Percentiles rank a stretch among this genome's conserved stretches.
Evolutionary conservation across 2,329 filamentous ascomycete species (phyloP).

Genomic region (Fusarium nelsonii): DNA sequence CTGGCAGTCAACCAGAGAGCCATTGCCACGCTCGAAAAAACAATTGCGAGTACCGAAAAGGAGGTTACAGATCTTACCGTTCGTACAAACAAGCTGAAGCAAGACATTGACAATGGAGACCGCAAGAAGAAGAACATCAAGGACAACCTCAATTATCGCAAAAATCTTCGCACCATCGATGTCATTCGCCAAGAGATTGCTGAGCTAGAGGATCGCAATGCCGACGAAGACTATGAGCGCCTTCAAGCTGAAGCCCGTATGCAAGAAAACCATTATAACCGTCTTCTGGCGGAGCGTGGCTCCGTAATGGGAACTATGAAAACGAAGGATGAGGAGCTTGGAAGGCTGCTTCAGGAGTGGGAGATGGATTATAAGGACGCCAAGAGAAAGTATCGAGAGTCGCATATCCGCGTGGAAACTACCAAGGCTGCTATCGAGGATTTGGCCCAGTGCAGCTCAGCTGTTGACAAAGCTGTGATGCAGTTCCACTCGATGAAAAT

Average conservation of each 20-base stretch:
- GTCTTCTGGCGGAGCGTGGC: conserved; percentile 77
- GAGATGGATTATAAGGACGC: conserved; percentile 89
- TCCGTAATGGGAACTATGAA: conserved; percentile 82
- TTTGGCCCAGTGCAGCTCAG: conserved; percentile 81
- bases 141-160: conserved; percentile 90
- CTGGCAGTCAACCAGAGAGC: conserved; percentile 77
- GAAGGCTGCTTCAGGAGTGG: conserved; percentile 80
- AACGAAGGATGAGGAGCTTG: conserved; percentile 85
- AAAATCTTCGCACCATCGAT: conserved; percentile 76
- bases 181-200: conserved; percentile 76
- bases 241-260: conserved; percentile 76
- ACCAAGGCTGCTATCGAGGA: conserved; percentile 95
- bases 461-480: conserved; percentile 97
- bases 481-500: conserved; percentile 96
- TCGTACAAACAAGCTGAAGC: conserved; percentile 81
- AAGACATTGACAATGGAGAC: conserved; percentile 82
- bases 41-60: conserved; percentile 73
- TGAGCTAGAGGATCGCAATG: conserved; percentile 81
- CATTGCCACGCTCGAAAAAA: conserved; percentile 74
- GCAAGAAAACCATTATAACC: conserved; percentile 76
- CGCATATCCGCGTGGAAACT: conserved; percentile 89
- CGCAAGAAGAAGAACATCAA: conserved; percentile 86
- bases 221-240: conserved; percentile 82
- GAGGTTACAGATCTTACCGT: conserved; percentile 76
- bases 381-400: conserved; percentile 82